Evolutionary conservation across 495 filamentous ascomycete genomes (phyloP).

Genomic region (Hypoxylon cercidicola): DNA sequence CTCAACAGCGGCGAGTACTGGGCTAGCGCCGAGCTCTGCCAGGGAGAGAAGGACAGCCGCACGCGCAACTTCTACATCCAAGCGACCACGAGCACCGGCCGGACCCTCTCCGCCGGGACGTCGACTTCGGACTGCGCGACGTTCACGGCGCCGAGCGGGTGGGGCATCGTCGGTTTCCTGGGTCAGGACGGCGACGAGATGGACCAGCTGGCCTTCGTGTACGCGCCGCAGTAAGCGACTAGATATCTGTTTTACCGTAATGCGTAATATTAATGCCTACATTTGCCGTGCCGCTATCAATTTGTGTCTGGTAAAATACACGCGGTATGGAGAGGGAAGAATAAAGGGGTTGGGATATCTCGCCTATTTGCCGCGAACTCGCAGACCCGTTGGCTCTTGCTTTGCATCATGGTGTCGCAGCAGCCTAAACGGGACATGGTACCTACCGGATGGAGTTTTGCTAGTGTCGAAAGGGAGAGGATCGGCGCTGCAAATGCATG

Average conservation of each 20-base stretch:
- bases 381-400: conserved; percentile 6
- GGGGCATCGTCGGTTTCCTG: conserved; percentile 66
- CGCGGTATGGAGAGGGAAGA: background rate
- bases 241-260: conserved; percentile 6
- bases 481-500: conserved; percentile 35
- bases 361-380: conserved; percentile 11
- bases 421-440: conserved; percentile 27
- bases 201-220: conserved; percentile 68
- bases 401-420: conserved; percentile 24
- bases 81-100: conserved; percentile 63
- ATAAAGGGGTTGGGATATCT: conserved; percentile 2
- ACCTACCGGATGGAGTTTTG: conserved; percentile 5
- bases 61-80: conserved; percentile 68
- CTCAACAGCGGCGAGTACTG: conserved; percentile 61
- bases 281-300: background rate
- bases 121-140: conserved; percentile 60
- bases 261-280: conserved; percentile 6
- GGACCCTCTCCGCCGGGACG: conserved; percentile 59
- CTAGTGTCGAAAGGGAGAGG: conserved; percentile 8
- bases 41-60: conserved; percentile 57
- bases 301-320: background rate
- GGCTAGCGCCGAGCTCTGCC: conserved; percentile 62
- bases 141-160: conserved; percentile 62
- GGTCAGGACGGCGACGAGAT: conserved; percentile 68
- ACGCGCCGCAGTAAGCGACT: conserved; percentile 48